These are phyloP conservation scores for Pyracantha coccinea DNA, from an alignment of 331 rosid species.

Conservation along the genomic window DNA sequence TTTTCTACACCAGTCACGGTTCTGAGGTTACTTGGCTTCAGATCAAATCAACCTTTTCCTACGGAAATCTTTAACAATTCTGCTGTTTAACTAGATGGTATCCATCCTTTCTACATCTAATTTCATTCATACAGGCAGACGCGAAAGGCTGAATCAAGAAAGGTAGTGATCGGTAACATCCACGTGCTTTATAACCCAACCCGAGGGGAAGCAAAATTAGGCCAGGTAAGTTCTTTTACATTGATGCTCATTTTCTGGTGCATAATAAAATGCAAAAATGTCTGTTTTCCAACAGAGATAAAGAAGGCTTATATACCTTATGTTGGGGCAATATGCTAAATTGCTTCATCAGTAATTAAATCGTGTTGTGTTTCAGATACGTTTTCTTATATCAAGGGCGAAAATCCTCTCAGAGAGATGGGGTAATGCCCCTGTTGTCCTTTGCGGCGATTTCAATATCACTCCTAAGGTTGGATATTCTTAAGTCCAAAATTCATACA, in stretches of 20 bases:
- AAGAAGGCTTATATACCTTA: background rate
- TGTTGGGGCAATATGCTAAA: no score
- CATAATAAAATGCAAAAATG: background rate
- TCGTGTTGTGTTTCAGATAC: slow-evolving; percentile 44
- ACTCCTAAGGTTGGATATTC: slow-evolving; percentile 71
- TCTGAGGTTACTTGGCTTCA: background rate
- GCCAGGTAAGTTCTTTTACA: slow-evolving; percentile 53
- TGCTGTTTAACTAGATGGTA: background rate
- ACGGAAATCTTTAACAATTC: background rate
- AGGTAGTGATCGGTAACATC: slow-evolving; percentile 65
- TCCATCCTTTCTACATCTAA: slow-evolving; percentile 37
- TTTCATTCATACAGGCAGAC: slow-evolving; percentile 71
- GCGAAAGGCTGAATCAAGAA: slow-evolving; percentile 59
- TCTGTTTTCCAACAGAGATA: background rate
- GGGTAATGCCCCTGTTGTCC: slow-evolving; percentile 69
- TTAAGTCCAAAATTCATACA: background rate
- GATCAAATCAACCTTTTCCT: background rate
- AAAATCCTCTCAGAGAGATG: slow-evolving; percentile 61
- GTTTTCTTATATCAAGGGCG: slow-evolving; percentile 62
- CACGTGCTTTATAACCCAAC: slow-evolving; percentile 85
- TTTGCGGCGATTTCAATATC: slow-evolving; percentile 79
- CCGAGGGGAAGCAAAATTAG: slow-evolving; percentile 80
- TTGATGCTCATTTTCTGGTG: background rate
- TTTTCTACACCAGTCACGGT: background rate
- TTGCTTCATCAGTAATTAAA: no score